Base-by-base conservation (phyloP, 768 basidiomycete genomes). In the Sutorius australiensis region DNA sequence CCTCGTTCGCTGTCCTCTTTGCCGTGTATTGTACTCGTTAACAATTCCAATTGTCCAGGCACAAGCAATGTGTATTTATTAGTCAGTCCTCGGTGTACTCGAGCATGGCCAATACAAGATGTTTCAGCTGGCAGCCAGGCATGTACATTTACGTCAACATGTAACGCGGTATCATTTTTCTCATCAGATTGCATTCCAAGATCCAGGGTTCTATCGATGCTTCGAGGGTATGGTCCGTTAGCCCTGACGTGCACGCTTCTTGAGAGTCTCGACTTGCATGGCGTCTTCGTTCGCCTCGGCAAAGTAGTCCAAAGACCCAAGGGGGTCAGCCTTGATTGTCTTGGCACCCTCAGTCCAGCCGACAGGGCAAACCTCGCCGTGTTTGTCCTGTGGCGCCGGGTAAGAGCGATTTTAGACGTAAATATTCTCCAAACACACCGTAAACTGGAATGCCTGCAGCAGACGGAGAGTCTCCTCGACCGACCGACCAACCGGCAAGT, bases 401-500 rank as follows among this genome's bases (percentile, higher is more conserved):
- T 1, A 54, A 5, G 5, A 37, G 6, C 8, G 2, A 12, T 33
- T 16, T 24, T 11, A 48, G 9, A 2, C 10, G 43, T 27, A 47
- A 44, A 44, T n/a, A 30, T 3, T 13, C 5, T 40, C 30, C 30
- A 31, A 6, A 75, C 83, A 38, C 65, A 90, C 89, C 12, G 83
- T 83, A 71, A 88, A 92, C 66, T 95, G 92, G 87, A 95, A 94
- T 19, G 94, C 94, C 72, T 95, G 85, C 73, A 97, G 75, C 45
- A 97, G 83, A 54, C 94, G 87, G 48, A 94, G 61, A 2, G 93
- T 94, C 75, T 97, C 94, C 34, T 93, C 92, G 49, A 95, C 93
- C 3, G 91, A 93, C 48, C 94, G 89, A n/a, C 94, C 94, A 45
- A 95, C 92, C 13, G 93, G 91, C 37, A 95, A 80, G 70, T 97